phyloP scores from a whole-genome alignment of 1,284 basidiomycete genomes.

The Cronartium quercuum region DNA sequence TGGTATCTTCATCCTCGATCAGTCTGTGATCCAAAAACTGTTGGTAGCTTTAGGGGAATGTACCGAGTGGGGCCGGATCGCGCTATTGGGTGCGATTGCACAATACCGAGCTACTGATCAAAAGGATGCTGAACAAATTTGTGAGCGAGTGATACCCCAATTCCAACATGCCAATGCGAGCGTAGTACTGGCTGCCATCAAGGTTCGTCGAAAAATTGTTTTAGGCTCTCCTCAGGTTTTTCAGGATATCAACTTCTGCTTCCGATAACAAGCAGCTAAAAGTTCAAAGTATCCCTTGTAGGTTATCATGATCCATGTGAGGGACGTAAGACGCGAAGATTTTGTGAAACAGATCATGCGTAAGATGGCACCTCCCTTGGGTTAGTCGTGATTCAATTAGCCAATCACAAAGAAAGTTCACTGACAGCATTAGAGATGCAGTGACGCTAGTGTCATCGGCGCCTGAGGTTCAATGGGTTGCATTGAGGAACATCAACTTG shows the following conservation, averaged over 20 bases:
- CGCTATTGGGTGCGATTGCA: constrained; percentile 11
- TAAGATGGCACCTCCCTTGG: constrained; percentile 95
- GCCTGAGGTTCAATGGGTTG: constrained; percentile 97
- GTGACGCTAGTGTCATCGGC: constrained; percentile 91
- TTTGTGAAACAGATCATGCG: constrained; percentile 77
- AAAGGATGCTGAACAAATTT: constrained; percentile 84
- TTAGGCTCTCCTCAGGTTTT: not conserved
- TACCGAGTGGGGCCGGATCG: constrained; percentile 64
- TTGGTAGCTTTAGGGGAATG: constrained; percentile 80
- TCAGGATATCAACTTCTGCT: not conserved
- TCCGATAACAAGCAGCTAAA: not conserved
- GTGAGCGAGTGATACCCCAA: constrained; percentile 84
- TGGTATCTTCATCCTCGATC: constrained; percentile 78
- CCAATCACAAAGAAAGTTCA: not conserved
- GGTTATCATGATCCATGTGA: constrained; percentile 97
- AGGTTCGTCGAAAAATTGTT: constrained; percentile 55
- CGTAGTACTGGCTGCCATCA: constrained; percentile 87
- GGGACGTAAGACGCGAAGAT: constrained; percentile 72
- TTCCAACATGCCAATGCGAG: constrained; percentile 88
- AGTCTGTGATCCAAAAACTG: constrained; percentile 73
- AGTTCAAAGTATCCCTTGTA: constrained; percentile 46
- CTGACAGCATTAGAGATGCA: constrained; percentile 47
- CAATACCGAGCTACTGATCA: constrained; percentile 61
- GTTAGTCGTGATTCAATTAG: constrained; percentile 45
- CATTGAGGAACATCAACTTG: constrained; percentile 89